Evolutionary conservation across 371 early-diverging fungal species (phyloP).

Genomic region (Mitosporidium daphniae): DNA sequence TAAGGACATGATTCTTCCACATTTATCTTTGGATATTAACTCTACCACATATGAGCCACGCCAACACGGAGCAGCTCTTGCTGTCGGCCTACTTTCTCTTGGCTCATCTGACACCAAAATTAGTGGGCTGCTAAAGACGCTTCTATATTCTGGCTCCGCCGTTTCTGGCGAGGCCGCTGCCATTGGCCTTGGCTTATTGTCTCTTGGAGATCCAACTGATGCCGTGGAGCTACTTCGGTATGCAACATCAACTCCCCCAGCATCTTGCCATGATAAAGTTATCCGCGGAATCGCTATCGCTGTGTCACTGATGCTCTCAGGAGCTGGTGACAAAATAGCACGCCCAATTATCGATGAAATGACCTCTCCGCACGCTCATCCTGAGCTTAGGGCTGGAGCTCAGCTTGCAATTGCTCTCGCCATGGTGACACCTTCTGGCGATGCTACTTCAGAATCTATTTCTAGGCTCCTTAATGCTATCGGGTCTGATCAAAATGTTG

Average conservation of each 20-base stretch:
- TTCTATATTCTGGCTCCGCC: constrained; percentile 58
- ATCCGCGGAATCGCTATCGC: constrained; percentile 71
- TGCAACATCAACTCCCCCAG: constrained; percentile 69
- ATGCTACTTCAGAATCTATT: constrained; percentile 6
- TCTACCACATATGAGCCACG: too few relatives aligned
- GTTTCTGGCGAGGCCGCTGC: constrained; percentile 90
- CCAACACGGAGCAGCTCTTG: too few relatives aligned
- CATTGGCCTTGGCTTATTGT: constrained; percentile 75
- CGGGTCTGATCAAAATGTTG: constrained; percentile 85
- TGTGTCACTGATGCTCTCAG: constrained; percentile 68
- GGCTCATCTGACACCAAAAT: too few relatives aligned
- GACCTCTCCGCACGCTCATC: constrained; percentile 5
- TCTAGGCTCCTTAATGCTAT: constrained; percentile 52
- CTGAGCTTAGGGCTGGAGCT: constrained; percentile 4
- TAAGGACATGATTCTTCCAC: too few relatives aligned
- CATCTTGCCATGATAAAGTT: constrained; percentile 72
- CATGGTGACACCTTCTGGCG: constrained; percentile 6
- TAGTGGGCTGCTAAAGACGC: constrained; percentile 40
- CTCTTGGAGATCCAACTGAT: constrained; percentile 52
- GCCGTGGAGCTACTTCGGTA: constrained; percentile 64
- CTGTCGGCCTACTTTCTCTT: too few relatives aligned
- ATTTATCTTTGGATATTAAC: too few relatives aligned
- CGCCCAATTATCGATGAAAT: too few relatives aligned
- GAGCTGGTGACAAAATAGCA: too few relatives aligned
- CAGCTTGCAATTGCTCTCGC: constrained; percentile 6